Evolutionary conservation across 306 rosid species (phyloP), one percentile per base, ranked within the genome.

Genomic region (Fagus crenata): DNA sequence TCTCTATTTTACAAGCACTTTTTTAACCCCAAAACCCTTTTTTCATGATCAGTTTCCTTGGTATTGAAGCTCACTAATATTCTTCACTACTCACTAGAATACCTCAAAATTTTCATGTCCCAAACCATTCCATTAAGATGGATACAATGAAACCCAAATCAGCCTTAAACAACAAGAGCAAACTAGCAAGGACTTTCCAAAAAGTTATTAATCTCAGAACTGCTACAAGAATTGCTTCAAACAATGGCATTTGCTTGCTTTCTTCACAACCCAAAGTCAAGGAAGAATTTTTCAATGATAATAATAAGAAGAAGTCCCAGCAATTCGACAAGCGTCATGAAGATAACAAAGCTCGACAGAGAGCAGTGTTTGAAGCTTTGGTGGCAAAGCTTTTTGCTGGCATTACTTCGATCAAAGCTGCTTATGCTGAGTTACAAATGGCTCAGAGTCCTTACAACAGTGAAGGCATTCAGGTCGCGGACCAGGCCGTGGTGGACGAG

Each of bases 361-460:
- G 81, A 77, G 97, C 96, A 1, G 81, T 92, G 31, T 82, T 92
- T 92, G 97, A 95, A 77, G 99, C 99, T 73, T 74, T 92, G 18
- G 82, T 86, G 3, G 96, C 99, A 0, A 90, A 93, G 85, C 97
- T 95, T 68, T 95, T 95, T 36, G 97, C 99, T 0, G 90, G 89
- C 1, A 86, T 95, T n/a, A 90, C 99, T 1, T 80, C 97, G 72
- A 95, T 95, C 22, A 95, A 95, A 89, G 97, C 99, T 11, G 82
- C 97, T 5, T 95, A 95, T 7, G 99, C 97, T 0, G 96, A 95
- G 79, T 93, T 95, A 42, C 97, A 95, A 84, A 95, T 93, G 92
- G 99, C 99, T 41, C 99, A 95, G 69, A 81, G 85, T 60, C 99
- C 99, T 1, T 95, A 95, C 87, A 86, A 88, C 75, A 80, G 90